Evolutionary conservation across 495 filamentous ascomycete species (phyloP), one percentile per base, ranked within the genome.

Genomic region (Neurospora sp.): DNA sequence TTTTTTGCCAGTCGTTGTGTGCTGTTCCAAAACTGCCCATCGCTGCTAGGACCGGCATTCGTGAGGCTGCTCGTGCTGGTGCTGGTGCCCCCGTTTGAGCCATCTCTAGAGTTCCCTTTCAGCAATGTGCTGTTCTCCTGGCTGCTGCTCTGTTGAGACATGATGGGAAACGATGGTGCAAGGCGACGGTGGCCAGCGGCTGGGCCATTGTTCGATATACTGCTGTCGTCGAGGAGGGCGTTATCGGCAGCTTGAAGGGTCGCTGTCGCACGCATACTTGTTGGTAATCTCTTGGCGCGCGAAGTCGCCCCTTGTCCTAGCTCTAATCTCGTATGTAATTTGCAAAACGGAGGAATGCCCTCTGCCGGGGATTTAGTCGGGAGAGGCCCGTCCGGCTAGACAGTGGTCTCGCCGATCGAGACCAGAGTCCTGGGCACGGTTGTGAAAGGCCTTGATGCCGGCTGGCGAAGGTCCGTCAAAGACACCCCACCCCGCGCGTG

Each of bases 1-100:
- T 85, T 85, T 81, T 93, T 94, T 74, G 91, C 81, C 84, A 90
- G 92, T 75, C 84, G 82, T 78, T 89, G 88, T 70, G 85, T 83
- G 76, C 87, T 83, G 73, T 76, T 9, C 74, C 74, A 76, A 35
- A 75, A n/a, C 8, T 77, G 72, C 16, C 72, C 72, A n/a, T 62
- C 72, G 37, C 14, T 20, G 5, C 66, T 60, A 72, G 14, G 20
- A 74, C 49, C 71, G 49, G 40, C 39, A 42, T 74, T 71, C 27
- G 16, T 38, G 38, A 42, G 40, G 31, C 37, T 38, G 71, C 40
- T 77, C 73, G 71, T 37, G 54, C 73, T 74, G 37, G 66, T 73
- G 27, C 69, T 27, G 27, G 27, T 74, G 16, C 35, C 41, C 41
- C 12, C 72, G 42, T 35, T 72, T 35, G 54, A 18, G 27, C 27